Base-by-base conservation (phyloP, 805 yeast genomes). In the Teunomyces cretensis region DNA sequence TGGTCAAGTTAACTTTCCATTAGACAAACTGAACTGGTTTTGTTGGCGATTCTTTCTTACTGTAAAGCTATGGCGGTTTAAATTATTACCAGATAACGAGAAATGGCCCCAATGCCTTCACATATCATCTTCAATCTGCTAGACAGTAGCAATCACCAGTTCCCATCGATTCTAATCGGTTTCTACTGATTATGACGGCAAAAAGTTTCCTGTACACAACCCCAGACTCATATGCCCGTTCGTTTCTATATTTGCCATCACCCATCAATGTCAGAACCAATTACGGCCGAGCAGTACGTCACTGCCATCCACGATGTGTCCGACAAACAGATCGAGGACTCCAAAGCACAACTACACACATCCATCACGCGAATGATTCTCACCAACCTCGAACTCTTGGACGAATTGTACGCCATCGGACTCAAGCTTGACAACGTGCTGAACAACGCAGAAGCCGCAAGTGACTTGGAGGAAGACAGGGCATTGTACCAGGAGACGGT, bases 361-460 rank as follows among this genome's bases (percentile, higher is more conserved):
- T 35, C 38, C 16, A 35, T 35, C 15, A 22, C 38, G 16, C 38
- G 38, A 9, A 35, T 35, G 38, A 35, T 35, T 6, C 38, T 35
- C 15, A 35, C 38, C 11, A 35, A 35, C 27, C 38, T 35, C 15
- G 38, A 35, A 22, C 38, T 35, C 16, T 8, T 35, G 28, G 38
- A 35, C 14, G 38, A 35, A 8, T 22, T 22, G 15, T n/a, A 22
- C 14, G 4, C 15, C 6, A 35, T 35, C 14, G 27, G 17, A 11
- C 6, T 24, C 8, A 35, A 35, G 17, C 38, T 35, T 7, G n/a
- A 19, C 22, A 35, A 13, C 6, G 22, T 19, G 22, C 22, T 19
- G 22, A 6, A 19, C 14, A 15, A 31, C 33, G 6, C 15, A 16
- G 38, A 35, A 19, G 9, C 2, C 12, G 9, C 22, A 19, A 3